These are phyloP conservation scores for Tricholoma sp. DNA, from an alignment of 768 basidiomycete species.

Conservation along the genomic window DNA sequence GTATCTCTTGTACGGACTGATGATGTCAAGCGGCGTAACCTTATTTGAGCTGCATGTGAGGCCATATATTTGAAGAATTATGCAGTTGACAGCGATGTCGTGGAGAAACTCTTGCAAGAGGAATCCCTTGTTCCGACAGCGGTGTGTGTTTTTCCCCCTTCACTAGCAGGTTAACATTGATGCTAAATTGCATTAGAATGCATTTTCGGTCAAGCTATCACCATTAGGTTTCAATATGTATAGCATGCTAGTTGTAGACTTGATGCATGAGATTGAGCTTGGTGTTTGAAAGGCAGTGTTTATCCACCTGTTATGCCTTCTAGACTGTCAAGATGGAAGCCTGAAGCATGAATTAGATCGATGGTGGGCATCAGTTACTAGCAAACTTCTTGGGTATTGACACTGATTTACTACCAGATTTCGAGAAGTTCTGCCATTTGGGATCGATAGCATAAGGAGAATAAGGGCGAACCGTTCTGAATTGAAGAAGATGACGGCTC, in stretches of 20 bases:
- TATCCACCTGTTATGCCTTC: conserved; percentile 24
- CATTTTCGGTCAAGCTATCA: not conserved
- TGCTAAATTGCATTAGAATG: not conserved
- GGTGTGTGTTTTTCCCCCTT: not conserved
- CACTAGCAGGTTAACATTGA: not conserved
- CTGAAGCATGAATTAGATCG: conserved; percentile 16
- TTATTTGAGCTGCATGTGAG: conserved; percentile 14
- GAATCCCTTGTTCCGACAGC: not conserved
- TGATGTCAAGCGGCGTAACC: not conserved
- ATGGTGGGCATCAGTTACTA: conserved; percentile 8
- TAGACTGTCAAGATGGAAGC: conserved; percentile 15
- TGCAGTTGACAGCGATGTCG: conserved; percentile 14
- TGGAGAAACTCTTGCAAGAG: not conserved
- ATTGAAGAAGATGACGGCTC: not conserved
- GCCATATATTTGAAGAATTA: conserved; percentile 22
- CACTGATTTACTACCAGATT: conserved; percentile 16
- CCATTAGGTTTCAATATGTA: conserved; percentile 20
- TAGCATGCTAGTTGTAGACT: conserved; percentile 23
- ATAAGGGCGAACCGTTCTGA: no score
- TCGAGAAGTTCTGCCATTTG: conserved; percentile 25
- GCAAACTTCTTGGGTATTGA: not conserved
- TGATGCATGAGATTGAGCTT: conserved; percentile 35
- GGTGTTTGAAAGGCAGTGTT: conserved; percentile 29
- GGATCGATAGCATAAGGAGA: conserved; percentile 7
- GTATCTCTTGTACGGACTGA: conserved; percentile 4